Evolutionary conservation across 2,329 filamentous ascomycete genomes (phyloP), one percentile per base, ranked within the genome.

Genomic region (Pezicula radicicola): DNA sequence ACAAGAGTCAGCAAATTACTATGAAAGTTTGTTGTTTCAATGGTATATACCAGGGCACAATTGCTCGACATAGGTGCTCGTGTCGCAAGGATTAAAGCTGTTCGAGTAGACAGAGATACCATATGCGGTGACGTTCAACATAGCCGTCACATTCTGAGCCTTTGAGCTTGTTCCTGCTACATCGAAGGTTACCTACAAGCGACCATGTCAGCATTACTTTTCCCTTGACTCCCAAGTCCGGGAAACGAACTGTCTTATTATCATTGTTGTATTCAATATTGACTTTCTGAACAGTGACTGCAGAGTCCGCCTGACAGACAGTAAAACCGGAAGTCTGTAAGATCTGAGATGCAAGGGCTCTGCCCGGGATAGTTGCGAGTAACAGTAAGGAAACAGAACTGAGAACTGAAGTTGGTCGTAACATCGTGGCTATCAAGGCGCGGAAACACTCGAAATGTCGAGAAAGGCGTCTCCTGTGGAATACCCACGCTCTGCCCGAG

Each of bases 281-380:
- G 56, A 95, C 76, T 61, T 80, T 84, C 59, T 91, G 76, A 49
- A 97, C 86, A 56, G 78, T 79, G 63, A 97, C 84, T 36, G 75
- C 71, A 53, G 75, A 64, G 61, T 80, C 72, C 62, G 79, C 62
- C 28, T 77, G 70, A 71, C 94, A 97, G 58, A 85, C 84, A 63
- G 77, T 83, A 73, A 94, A 96, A 53, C 91, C 89, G 56, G 80
- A 81, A 21, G 92, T 97, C 66, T 86, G 81, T 52, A 99, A 81
- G 52, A 95, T 76, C 60, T 93, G 84, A 55, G 74, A 78, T 51
- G 82, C 89, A 53, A 88, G 67, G 49, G 79, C 86, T 53, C 60
- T 62, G 51, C 52, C 61, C 53, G 64, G 56, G 51, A 68, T 59
- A 46, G 54, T 53, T 50, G 55, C 60, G 21, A 65, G 53, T 48